phyloP scores from a whole-genome alignment of 345 rosid genomes.

The Diplotaxis tenuifolia region DNA sequence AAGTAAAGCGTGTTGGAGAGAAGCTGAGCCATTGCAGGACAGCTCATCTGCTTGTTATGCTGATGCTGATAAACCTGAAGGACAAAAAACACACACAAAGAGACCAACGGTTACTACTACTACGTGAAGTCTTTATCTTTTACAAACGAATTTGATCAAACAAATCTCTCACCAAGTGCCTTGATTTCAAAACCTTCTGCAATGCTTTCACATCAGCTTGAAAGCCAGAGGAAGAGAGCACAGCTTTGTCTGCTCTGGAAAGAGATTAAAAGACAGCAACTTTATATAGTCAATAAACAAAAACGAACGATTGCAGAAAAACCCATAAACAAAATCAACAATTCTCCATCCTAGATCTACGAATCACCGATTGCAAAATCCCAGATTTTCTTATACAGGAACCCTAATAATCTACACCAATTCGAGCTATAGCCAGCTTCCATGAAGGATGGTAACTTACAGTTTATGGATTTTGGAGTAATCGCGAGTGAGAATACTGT shows the following conservation, averaged over 20 bases:
- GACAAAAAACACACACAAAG: background rate
- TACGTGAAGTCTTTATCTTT: background rate
- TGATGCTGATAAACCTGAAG: slow-evolving; percentile 93
- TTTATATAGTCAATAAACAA: background rate
- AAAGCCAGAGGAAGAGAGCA: slow-evolving; percentile 94
- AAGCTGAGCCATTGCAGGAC: slow-evolving; percentile 95
- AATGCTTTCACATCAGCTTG: slow-evolving; percentile 96
- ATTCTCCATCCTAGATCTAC: slow-evolving; percentile 17
- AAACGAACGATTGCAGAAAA: background rate
- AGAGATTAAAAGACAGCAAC: background rate
- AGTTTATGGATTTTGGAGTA: slow-evolving; percentile 83
- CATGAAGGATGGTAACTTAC: slow-evolving; percentile 42
- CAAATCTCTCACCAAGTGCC: slow-evolving; percentile 78
- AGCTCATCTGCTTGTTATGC: slow-evolving; percentile 97
- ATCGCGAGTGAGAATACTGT: slow-evolving; percentile 84
- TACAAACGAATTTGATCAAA: background rate
- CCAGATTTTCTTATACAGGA: background rate
- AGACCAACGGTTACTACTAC: background rate
- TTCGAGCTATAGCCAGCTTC: background rate
- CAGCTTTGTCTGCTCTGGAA: slow-evolving; percentile 75
- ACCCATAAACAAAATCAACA: background rate
- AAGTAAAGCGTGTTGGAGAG: slow-evolving; percentile 97
- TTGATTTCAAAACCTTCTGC: slow-evolving; percentile 80
- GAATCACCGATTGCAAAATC: background rate
- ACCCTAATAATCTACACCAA: slow-evolving; percentile 5